phyloP scores from a whole-genome alignment of 2,329 filamentous ascomycete genomes.

The Epichloe amarillans region DNA sequence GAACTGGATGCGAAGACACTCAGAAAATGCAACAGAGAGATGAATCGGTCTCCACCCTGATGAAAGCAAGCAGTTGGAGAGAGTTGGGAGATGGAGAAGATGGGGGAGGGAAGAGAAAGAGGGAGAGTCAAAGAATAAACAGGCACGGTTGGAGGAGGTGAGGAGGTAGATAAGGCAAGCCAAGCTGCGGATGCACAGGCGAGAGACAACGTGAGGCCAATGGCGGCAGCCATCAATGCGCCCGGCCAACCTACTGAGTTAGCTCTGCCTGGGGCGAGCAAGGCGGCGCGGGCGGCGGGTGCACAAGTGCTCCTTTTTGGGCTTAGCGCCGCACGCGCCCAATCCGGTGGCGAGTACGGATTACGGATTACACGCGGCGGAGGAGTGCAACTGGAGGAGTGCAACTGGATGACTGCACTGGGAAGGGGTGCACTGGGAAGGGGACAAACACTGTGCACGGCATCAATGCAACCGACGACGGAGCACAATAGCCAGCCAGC shows the following conservation, averaged over 20 bases:
- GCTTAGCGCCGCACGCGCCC: constrained; percentile 7
- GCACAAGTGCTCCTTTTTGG: background rate
- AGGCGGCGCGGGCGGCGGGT: background rate
- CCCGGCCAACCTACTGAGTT: background rate
- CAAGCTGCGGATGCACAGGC: constrained; percentile 2
- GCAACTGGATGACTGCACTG: too few relatives aligned
- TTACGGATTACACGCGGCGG: too few relatives aligned
- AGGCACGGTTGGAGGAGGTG: constrained; percentile 11
- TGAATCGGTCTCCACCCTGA: constrained; percentile 9
- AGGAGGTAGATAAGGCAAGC: constrained; percentile 11
- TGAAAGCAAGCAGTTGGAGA: constrained; percentile 3
- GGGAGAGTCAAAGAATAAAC: constrained; percentile 12
- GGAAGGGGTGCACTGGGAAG: background rate
- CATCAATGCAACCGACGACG: background rate
- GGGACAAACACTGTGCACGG: background rate
- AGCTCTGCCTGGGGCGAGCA: background rate
- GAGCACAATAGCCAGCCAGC: too few relatives aligned
- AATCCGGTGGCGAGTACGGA: constrained; percentile 11
- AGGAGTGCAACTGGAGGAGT: background rate
- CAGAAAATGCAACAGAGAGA: constrained; percentile 9
- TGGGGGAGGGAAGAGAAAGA: constrained; percentile 11
- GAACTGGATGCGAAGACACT: constrained; percentile 13
- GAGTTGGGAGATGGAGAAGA: constrained; percentile 4
- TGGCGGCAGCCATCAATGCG: constrained; percentile 12
- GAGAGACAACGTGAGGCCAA: too few relatives aligned